Conservation (phyloP, 176 grass and related monocot species). For the Dactylis glomerata region DNA sequence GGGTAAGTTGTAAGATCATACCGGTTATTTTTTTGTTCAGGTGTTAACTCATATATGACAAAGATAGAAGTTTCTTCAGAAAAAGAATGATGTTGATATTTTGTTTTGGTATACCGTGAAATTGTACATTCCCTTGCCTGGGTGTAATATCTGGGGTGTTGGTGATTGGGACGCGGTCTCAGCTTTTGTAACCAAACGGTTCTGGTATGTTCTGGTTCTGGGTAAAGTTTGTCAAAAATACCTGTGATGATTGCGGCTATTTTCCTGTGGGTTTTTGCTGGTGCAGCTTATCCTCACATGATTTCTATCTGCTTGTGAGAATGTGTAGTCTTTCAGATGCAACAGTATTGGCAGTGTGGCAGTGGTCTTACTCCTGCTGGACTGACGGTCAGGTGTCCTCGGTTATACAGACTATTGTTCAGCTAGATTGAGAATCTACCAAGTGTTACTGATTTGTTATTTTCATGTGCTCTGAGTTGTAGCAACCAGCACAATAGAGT, state of each 20-base stretch:
- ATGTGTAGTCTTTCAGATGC: not conserved
- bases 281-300: not conserved
- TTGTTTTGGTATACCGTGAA: not conserved
- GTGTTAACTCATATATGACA: not conserved
- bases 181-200: not conserved
- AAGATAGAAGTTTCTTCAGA: conserved; percentile 6
- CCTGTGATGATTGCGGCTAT: not conserved
- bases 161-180: not conserved
- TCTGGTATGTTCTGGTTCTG: not conserved
- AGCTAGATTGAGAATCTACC: not conserved
- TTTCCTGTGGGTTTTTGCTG: not conserved
- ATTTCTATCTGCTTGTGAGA: not conserved
- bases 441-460: not conserved
- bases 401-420: not conserved
- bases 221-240: not conserved
- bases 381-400: not conserved
- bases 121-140: conserved; percentile 17
- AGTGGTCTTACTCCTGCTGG: not conserved
- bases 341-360: not conserved
- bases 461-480: not conserved
- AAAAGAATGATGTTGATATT: not conserved
- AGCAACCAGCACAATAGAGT: no score
- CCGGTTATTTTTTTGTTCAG: not conserved
- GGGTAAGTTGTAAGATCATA: not conserved
- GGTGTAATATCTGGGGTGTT: not conserved